Evolutionary conservation across 208 protist species (phyloP), one percentile per base, ranked within the genome.

Genomic region (Trypanosoma melophagium): DNA sequence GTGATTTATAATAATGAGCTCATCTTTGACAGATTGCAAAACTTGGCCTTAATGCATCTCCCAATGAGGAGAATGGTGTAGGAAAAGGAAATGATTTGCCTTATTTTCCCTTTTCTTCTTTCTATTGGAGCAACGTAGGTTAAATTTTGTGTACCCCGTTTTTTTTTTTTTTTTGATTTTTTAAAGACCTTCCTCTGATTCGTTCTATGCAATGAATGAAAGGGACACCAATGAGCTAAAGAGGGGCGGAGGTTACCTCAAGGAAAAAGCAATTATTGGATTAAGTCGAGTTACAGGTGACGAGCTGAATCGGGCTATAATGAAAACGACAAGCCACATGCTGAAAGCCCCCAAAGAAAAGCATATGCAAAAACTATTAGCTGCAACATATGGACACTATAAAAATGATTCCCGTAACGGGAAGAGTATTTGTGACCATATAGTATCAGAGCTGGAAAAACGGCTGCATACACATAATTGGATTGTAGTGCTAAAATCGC

Each of bases 261-360:
- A 83, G 19, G 86, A 96, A 54, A 96, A 96, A 74, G 81, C 80
- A 10, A 77, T 80, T 9, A 80, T 96, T 47, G 87, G 84, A 2
- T 63, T 92, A 14, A 87, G 76, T 25, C 54, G 53, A 7, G 71
- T 94, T 1, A 91, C 71, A n/a, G 84, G 84, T 1, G 79, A 93
- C 79, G 79, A 93, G 7, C 60, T 94, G 14, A 69, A 83, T 42
- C 78, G 77, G 40, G 84, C 90, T 3, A 80, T 96, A 28, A 55
- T 93, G 65, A 96, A 96, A 38, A 60, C 75, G n/a, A 96, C 90
- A 17, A 96, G 90, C 24, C 85, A 92, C 55, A 81, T 87, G 73
- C 66, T 92, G 24, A 94, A 96, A 44, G 84, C 86, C 12, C 90
- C 90, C 13, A 96, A 94, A 40, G 86, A 94, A 55, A 96, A 96